Conservation (phyloP, 2,329 filamentous ascomycete genomes). For the Clonostachys byssicola region DNA sequence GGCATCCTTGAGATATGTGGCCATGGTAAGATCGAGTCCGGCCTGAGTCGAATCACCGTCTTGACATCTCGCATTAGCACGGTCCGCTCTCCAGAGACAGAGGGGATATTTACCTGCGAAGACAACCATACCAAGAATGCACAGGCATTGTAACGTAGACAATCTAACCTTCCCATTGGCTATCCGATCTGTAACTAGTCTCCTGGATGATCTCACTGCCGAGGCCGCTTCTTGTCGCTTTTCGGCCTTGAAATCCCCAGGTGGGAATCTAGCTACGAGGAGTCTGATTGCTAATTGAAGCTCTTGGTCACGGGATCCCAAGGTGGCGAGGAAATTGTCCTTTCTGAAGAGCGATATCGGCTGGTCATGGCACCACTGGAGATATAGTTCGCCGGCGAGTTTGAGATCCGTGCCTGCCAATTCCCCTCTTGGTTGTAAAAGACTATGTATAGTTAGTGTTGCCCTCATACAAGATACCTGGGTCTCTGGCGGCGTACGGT, state of each 20-base stretch:
- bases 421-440: too few relatives aligned
- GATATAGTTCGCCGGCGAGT: conserved; percentile 26
- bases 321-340: conserved; percentile 28
- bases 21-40: too few relatives aligned
- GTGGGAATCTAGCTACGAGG: conserved; percentile 33
- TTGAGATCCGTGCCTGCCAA: too few relatives aligned
- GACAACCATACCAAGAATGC: conserved; percentile 27
- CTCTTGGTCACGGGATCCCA: conserved; percentile 27
- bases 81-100: too few relatives aligned
- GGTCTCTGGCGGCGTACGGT: too few relatives aligned
- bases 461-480: too few relatives aligned
- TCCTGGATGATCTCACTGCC: conserved; percentile 8
- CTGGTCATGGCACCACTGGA: conserved; percentile 43
- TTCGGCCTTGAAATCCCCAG: conserved; percentile 6
- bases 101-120: conserved; percentile 20
- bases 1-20: too few relatives aligned
- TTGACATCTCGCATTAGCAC: too few relatives aligned
- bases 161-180: conserved; percentile 25
- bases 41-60: too few relatives aligned
- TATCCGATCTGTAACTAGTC: conserved; percentile 23
- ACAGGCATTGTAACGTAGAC: conserved; percentile 30
- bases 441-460: too few relatives aligned
- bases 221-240: conserved; percentile 4
- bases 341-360: conserved; percentile 42
- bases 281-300: conserved; percentile 28